Conservation (phyloP, 208 protist species). For the Trypanosoma rangeli region DNA sequence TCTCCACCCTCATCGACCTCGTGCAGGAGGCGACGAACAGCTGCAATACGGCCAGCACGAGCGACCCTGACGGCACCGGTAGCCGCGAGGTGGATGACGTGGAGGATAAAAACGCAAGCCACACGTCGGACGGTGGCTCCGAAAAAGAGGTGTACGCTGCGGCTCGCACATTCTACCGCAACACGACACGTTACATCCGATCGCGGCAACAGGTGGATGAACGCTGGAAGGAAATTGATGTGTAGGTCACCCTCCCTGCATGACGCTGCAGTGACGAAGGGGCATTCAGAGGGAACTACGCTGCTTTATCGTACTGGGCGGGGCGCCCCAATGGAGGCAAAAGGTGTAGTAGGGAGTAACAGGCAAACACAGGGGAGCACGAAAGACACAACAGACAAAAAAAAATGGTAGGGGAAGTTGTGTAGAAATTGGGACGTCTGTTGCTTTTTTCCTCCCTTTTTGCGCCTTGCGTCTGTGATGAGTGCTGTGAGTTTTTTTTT, state of each 20-base stretch:
- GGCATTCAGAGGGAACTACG: neutral
- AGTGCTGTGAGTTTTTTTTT: slow-evolving; percentile 9
- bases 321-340: neutral
- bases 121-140: neutral
- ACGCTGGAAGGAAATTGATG: slow-evolving; percentile 72
- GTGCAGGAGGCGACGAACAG: slow-evolving; percentile 37
- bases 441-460: slow-evolving; percentile 7
- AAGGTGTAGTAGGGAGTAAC: neutral
- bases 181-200: slow-evolving; percentile 76
- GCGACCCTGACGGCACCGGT: slow-evolving; percentile 8
- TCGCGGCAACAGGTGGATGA: slow-evolving; percentile 57
- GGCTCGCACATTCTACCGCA: slow-evolving; percentile 53
- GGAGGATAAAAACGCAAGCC: slow-evolving; percentile 7
- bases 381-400: slow-evolving; percentile 6
- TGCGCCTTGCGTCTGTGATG: neutral
- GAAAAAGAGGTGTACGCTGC: slow-evolving; percentile 30
- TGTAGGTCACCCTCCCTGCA: slow-evolving; percentile 24
- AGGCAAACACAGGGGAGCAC: neutral
- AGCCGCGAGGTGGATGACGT: slow-evolving; percentile 2
- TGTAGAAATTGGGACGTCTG: neutral
- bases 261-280: neutral
- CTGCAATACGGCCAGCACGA: slow-evolving; percentile 29
- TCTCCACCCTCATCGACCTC: slow-evolving; percentile 57
- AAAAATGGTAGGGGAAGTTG: neutral
- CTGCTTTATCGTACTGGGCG: neutral